Evolutionary conservation across 495 filamentous ascomycete genomes (phyloP), one percentile per base, ranked within the genome.

Genomic region (Staphylotrichum tortipilum): DNA sequence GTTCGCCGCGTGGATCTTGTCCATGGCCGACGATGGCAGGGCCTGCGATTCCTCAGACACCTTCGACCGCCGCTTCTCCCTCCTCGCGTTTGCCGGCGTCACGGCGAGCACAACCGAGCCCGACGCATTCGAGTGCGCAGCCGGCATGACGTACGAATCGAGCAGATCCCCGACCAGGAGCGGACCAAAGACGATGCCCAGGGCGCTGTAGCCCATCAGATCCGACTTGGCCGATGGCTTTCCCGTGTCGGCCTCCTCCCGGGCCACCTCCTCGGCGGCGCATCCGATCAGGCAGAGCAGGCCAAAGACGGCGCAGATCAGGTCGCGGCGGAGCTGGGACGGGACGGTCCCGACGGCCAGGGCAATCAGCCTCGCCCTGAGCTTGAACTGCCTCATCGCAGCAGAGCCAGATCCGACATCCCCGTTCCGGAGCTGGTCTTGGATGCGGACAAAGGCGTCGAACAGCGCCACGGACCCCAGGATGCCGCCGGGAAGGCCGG

Each of bases 401-500:
- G 67, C 66, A 31, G 70, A 60, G 38, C 78, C 66, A 31, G 70
- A 60, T 39, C 78, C 76, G 2, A 72, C 65, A 40, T 75, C 73
- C 0, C 64, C 67, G 47, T 73, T 68, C 14, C 26, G 6, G 26
- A 78, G 68, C 37, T 81, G 76, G 26, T 68, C 68, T 36, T 79
- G 76, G 28, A 92, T 82, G 26, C 74, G 72, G 22, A 82, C 76
- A 12, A 91, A 57, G 3, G 77, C 73, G 39, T 82, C 77, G 52
- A 88, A 89, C 21, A 89, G 61, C 19, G 70, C 65, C 30, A 78
- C 56, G 21, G 83, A 85, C 12, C 86, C 87, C 10, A 92, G 68
- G 31, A 91, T 80, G 2, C 87, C 87, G 2, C 80, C 82, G 0
- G 86, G 87, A 1, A 92, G 64, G 5, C 82, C 84, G 7, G 77